Base-by-base conservation (phyloP, 2,329 filamentous ascomycete genomes). In the Rachicladosporium sp. region DNA sequence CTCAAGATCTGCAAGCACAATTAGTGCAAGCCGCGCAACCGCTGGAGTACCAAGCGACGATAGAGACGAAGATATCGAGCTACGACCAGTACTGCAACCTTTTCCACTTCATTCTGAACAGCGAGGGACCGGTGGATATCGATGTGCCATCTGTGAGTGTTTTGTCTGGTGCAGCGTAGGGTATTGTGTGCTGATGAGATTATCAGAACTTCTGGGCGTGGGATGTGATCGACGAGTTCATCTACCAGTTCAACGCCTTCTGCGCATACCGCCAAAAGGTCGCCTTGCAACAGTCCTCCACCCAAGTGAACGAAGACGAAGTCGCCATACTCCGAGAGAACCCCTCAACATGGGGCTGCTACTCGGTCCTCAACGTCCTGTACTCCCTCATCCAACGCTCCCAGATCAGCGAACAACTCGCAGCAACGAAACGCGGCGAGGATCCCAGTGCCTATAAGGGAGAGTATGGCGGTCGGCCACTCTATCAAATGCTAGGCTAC, bases 221-320 rank as follows among this genome's bases (percentile, higher is more conserved):
- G 91, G 91, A 98, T 64, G 89, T 96, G 52, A 95, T 98, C 67
- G 91, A 98, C 65, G 91, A 98, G 67, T 98, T 98, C 71, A 96
- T 98, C 69, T 98, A 98, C 73, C 91, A 98, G 66, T 98, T 98
- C 74, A 95, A 98, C 74, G 93, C 88, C 43, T 98, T 98, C 74
- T 96, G 87, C 63, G 86, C 87, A 47, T 95, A 95, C 75, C 80
- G 91, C 59, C 87, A 93, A 65, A 81, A 87, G 51, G 79, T 94
- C 52, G 91, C 91, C 48, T 78, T 87, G 53, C 77, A 71, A 70
- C 44, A 45, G 36, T 38, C 49, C 27, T 48, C 44, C 33, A 46
- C 46, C 15, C 78, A 64, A 69, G 75, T 82, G 63, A 93, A 89
- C 64, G 84, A 87, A 61, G 91, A 96, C 67, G 91, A 98, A 66